Base-by-base conservation (phyloP, 192 early-diverging fungal genomes). In the Coemansia sp. region DNA sequence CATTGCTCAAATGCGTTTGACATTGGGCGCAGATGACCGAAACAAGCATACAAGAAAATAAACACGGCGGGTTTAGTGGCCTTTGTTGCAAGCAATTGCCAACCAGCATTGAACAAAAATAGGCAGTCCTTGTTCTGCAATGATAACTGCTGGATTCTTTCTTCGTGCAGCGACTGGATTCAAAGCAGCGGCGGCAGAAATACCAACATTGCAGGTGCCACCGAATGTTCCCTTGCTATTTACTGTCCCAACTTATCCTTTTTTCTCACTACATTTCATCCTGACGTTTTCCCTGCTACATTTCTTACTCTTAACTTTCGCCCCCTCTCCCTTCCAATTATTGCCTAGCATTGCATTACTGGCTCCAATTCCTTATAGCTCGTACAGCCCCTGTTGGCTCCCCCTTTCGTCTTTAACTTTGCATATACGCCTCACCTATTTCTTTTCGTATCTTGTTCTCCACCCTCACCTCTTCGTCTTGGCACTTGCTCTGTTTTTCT, bases 251-350 rank as follows among this genome's bases (percentile, higher is more conserved):
- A 27, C 60, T 61, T 59, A 37, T 50, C 50, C 43, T 26, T 59
- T 39, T 54, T 55, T 59, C 57, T 59, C 57, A 59, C 37, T 41
- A 41, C 57, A 59, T 38, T 59, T 59, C 57, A 59, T 59, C 57
- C 41, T 41, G 57, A 59, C 57, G 41, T 29, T 59, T 57, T 39
- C 23, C 38, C 31, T n/a, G 48, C 19, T 17, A 19, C 48, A 49
- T n/a, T 49, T 55, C 53, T 29, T 29, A 27, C 53, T 55, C 53
- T n/a, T 55, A 31, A 55, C 53, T 55, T 55, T 8, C 29, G 25
- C 53, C 29, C 12, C 26, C 17, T 56, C 56, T 63, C 29, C 37
- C 59, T 47, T 57, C 47, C 52, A 11, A 50, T 59, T 50, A 21
- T 39, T 67, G 29, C 67, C 27, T 43, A 39, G 27, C 39, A 61